phyloP scores from a whole-genome alignment of 1,284 basidiomycete species.

The Bondarzewia mesenterica region DNA sequence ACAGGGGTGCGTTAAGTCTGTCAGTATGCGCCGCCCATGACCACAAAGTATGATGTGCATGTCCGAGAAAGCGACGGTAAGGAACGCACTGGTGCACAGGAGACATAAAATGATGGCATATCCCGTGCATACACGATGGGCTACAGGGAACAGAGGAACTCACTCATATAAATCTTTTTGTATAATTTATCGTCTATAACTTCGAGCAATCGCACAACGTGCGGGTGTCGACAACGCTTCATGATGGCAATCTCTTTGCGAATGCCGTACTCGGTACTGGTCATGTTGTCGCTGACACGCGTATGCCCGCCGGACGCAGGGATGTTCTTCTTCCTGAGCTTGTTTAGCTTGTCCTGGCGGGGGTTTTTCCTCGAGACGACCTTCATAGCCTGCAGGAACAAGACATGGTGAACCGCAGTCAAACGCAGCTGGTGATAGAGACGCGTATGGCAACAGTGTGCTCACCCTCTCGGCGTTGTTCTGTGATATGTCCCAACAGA shows the following conservation, averaged over 20 bases:
- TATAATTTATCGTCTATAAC: constrained; percentile 92
- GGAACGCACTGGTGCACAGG: not conserved
- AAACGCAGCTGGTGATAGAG: not conserved
- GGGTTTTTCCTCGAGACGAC: constrained; percentile 60
- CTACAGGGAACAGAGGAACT: constrained; percentile 24
- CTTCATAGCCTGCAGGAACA: constrained; percentile 82
- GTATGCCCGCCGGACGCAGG: constrained; percentile 45
- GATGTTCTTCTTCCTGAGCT: constrained; percentile 48
- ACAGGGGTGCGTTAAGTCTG: constrained; percentile 2
- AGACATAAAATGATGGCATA: not conserved
- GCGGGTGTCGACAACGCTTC: constrained; percentile 90
- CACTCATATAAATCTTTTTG: constrained; percentile 91
- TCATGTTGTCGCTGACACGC: constrained; percentile 50
- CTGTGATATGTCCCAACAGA: constrained; percentile 52
- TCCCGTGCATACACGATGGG: too few species aligned
- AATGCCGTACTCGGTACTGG: constrained; percentile 75
- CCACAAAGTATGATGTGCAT: too few species aligned
- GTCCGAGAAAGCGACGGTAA: not conserved
- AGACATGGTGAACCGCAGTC: not conserved
- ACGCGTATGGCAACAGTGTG: too few species aligned
- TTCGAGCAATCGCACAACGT: constrained; percentile 88
- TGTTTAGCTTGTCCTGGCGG: constrained; percentile 44
- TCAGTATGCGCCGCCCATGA: not conserved
- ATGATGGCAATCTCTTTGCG: constrained; percentile 94
- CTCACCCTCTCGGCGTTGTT: constrained; percentile 31